Percentiles rank a stretch among this genome's conserved stretches.
These are phyloP conservation scores for Alternaria metachromatica DNA, from an alignment of 2,329 filamentous ascomycete species.

Conservation along the genomic window DNA sequence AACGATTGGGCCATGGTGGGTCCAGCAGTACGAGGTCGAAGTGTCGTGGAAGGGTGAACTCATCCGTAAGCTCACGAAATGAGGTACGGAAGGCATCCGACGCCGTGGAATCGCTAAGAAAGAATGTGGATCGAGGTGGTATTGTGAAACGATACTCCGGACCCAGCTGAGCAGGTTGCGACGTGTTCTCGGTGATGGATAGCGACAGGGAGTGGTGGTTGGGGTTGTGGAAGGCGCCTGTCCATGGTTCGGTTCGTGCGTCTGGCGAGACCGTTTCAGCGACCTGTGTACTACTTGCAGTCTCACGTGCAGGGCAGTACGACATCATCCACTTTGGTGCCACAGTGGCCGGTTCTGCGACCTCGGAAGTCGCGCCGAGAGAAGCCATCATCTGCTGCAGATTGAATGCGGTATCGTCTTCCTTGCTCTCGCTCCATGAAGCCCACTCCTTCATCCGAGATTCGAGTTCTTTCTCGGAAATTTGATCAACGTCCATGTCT, in stretches of 20 bases:
- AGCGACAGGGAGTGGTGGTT: slow-evolving; percentile 30
- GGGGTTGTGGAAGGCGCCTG: slow-evolving; percentile 41
- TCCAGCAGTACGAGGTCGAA: slow-evolving; percentile 77
- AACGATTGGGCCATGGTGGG: slow-evolving; percentile 83
- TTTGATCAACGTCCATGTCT: slow-evolving; percentile 25
- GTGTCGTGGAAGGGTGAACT: slow-evolving; percentile 51
- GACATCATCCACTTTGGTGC: slow-evolving; percentile 37
- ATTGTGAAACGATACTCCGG: slow-evolving; percentile 50
- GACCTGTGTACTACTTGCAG: slow-evolving; percentile 10
- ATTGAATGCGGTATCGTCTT: slow-evolving; percentile 34
- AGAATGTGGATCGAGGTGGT: slow-evolving; percentile 58
- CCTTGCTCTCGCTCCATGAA: slow-evolving; percentile 27
- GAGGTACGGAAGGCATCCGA: slow-evolving; percentile 46
- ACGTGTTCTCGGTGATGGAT: slow-evolving; percentile 24
- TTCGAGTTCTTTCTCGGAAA: slow-evolving; percentile 38
- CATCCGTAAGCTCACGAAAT: slow-evolving; percentile 46
- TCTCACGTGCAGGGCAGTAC: slow-evolving; percentile 29
- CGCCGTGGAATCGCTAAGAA: slow-evolving; percentile 56
- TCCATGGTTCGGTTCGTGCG: slow-evolving; percentile 31
- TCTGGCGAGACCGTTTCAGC: slow-evolving; percentile 11
- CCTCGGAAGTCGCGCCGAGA: slow-evolving; percentile 31
- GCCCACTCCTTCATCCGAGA: slow-evolving; percentile 40
- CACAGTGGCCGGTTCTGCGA: slow-evolving; percentile 24
- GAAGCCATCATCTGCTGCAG: slow-evolving; percentile 47
- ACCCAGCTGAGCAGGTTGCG: slow-evolving; percentile 7